Base-by-base conservation (phyloP, 371 early-diverging fungal genomes). In the Phascolomyces articulosus region DNA sequence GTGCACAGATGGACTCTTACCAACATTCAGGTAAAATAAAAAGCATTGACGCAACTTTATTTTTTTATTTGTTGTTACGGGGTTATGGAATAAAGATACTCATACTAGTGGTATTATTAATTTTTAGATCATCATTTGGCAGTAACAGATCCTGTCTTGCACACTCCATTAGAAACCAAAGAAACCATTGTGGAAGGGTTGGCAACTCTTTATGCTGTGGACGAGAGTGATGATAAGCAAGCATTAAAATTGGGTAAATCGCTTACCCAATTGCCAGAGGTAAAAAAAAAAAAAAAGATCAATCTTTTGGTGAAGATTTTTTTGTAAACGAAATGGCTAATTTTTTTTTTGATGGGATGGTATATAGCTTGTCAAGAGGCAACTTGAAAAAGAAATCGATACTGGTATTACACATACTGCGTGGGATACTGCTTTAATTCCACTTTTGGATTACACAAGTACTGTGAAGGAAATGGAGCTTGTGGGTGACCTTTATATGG, bases 141-240 rank as follows among this genome's bases (percentile, higher is more conserved):
- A 11, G 63, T 74, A 0, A 68, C 64, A 27, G 68, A 75, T 54
- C 53, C 72, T 23, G 70, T 78, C 2, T 62, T 82, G 51, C 69
- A 64, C 55, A 57, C 74, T 29, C 78, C 77, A 51, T 40, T 70
- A 1, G 87, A 85, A 47, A 67, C 83, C 40, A 92, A 90, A 74
- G 73, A 77, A 31, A 82, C 85, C 6, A 62, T 92, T 21, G 71
- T 91, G n/a, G 93, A 93, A 64, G 92, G 87, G 2, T 72, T 88
- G 34, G 87, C 92, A 8, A 91, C 93, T 0, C 69, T 93, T 21
- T 90, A 91, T 71, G 89, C 86, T 58, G 80, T 91, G 6, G 87
- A 91, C 63, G 86, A 89, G 57, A 80, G 78, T 20, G 69, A 80
- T 24, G 73, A 77, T 44, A 75, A 80, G 21, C 80, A 84, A 34